Conservation (phyloP, 2,329 filamentous ascomycete genomes). For the Nectriaceae sp. region DNA sequence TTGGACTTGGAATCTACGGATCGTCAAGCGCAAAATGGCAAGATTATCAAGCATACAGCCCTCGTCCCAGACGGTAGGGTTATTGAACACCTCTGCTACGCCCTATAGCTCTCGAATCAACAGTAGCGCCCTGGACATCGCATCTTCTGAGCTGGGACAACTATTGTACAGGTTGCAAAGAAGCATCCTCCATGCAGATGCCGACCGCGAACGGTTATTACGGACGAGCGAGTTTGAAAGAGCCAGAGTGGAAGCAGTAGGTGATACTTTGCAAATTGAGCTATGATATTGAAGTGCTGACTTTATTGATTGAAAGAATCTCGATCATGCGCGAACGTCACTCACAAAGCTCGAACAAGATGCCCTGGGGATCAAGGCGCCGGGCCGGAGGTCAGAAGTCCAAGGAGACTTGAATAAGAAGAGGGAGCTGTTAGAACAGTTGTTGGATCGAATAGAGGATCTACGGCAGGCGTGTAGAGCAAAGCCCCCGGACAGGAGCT, state of each 20-base stretch:
- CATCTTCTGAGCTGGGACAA: slow-evolving; percentile 57
- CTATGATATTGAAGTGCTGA: slow-evolving; percentile 8
- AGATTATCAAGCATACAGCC: neutral
- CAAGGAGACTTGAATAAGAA: slow-evolving; percentile 67
- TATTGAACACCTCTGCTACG: neutral
- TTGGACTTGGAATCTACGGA: neutral
- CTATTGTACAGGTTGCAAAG: slow-evolving; percentile 67
- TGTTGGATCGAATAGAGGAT: slow-evolving; percentile 68
- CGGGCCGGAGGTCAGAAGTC: slow-evolving; percentile 58
- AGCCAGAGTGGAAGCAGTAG: slow-evolving; percentile 41
- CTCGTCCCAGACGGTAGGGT: neutral
- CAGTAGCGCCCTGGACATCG: slow-evolving; percentile 29
- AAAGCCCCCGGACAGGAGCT: neutral
- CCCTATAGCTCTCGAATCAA: slow-evolving; percentile 2
- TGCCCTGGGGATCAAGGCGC: slow-evolving; percentile 58
- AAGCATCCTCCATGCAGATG: slow-evolving; percentile 62
- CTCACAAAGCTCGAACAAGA: slow-evolving; percentile 73
- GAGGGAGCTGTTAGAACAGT: slow-evolving; percentile 64
- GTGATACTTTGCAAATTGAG: slow-evolving; percentile 20
- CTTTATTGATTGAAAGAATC: slow-evolving; percentile 52
- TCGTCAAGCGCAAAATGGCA: slow-evolving; percentile 17
- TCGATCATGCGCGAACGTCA: slow-evolving; percentile 69
- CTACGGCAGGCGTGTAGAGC: slow-evolving; percentile 57
- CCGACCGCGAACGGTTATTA: slow-evolving; percentile 58
- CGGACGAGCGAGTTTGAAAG: slow-evolving; percentile 67